Evolutionary conservation across 2,329 filamentous ascomycete genomes (phyloP), one percentile per base, ranked within the genome.

Genomic region (Torrubiella hemipterigena): DNA sequence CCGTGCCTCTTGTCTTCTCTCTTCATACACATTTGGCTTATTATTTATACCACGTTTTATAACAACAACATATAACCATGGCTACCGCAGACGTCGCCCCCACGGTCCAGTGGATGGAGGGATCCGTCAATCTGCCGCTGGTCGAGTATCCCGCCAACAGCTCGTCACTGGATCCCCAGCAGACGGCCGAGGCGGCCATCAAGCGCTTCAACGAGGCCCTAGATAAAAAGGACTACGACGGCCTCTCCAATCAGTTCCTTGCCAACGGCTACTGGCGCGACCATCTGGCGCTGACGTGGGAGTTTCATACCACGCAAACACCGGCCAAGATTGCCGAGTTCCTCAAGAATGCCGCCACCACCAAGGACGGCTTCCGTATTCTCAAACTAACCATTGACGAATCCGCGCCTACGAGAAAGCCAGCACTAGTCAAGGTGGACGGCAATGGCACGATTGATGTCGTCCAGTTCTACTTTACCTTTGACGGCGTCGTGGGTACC

Each of bases 181-280:
- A 25, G 27, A 33, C 34, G 5, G 27, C 34, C 16, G 7, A 28
- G 9, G 22, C 22, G 15, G 32, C 33, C 14, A 13, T 27, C 16
- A 8, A 12, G 14, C 19, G 17, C 17, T 6, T 36, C 34, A 36
- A 36, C 34, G 11, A 17, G 6, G 18, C 22, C 28, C 27, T 36
- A 17, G 25, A 28, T 32, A 20, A 21, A 12, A 20, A 14, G 27
- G 42, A 42, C 25, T 40, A 39, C 16, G 41, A 27, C 6, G 38
- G 34, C 15, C 38, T 40, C 25, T 41, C 42, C 15, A 28, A 22
- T 10, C 30, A 27, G 11, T 61, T 70, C 30, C 42, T 44, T 17
- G 35, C 40, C 3, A 51, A 63, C 23, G 59, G 62, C 33, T 69
- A 60, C 50, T 72, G 67, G 67, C 60, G 68, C 12, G 69, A 73